Evolutionary conservation across 345 rosid species (phyloP).

Genomic region (Salix caprea): DNA sequence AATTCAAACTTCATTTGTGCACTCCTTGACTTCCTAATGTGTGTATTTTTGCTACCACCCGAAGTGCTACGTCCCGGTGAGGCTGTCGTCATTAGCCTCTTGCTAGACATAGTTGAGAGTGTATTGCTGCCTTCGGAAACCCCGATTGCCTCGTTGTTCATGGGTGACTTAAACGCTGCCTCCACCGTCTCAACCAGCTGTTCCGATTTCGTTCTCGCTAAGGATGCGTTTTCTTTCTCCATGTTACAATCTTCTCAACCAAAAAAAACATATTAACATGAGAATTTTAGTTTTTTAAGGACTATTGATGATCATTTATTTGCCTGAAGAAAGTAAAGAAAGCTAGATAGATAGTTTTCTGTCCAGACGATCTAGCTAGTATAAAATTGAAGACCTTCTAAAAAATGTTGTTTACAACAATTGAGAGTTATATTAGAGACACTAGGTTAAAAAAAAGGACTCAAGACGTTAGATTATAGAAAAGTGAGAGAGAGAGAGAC

Average conservation of each 20-base stretch:
- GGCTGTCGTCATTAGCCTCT: conserved; percentile 41
- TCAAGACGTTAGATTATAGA: neutral
- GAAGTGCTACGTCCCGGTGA: conserved; percentile 60
- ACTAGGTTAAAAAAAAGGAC: too few relatives aligned
- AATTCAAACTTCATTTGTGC: conserved; percentile 68
- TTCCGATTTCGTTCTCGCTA: conserved; percentile 77
- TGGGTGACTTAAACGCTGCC: conserved; percentile 65
- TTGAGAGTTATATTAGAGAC: too few relatives aligned
- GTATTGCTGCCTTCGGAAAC: conserved; percentile 30
- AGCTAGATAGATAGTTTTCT: neutral
- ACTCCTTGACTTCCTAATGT: conserved; percentile 85
- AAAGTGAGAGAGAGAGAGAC: neutral
- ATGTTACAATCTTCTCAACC: neutral
- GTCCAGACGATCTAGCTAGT: too few relatives aligned
- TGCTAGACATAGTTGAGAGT: conserved; percentile 68
- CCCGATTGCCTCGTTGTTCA: conserved; percentile 15
- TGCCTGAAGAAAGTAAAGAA: neutral
- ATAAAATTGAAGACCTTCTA: neutral
- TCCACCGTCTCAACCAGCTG: conserved; percentile 64
- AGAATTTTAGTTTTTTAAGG: neutral
- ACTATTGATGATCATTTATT: neutral
- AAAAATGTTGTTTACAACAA: neutral
- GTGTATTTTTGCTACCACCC: conserved; percentile 43
- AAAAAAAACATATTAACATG: neutral
- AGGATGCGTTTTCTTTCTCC: conserved; percentile 55